Conservation (phyloP, 495 filamentous ascomycete genomes). For the Tetracladium setigerum region DNA sequence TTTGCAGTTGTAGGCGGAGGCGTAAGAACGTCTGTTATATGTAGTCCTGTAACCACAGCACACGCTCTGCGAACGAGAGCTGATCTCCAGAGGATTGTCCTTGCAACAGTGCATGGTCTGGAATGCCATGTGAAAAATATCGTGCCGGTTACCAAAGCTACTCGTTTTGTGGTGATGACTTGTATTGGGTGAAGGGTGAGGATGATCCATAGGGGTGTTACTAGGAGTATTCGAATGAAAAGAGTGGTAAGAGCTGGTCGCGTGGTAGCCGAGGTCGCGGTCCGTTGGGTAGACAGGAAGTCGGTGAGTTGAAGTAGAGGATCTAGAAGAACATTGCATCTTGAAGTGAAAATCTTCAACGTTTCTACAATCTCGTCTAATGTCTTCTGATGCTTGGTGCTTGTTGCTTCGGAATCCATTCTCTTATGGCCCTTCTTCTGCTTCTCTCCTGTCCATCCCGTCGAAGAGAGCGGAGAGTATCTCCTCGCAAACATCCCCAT, state of each 20-base stretch:
- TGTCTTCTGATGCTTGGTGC: slow-evolving; percentile 67
- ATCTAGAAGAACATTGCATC: slow-evolving; percentile 87
- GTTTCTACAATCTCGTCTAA: slow-evolving; percentile 96
- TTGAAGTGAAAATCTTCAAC: slow-evolving; percentile 74
- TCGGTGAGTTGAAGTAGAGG: slow-evolving; percentile 83
- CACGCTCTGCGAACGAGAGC: slow-evolving; percentile 57
- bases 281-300: slow-evolving; percentile 86
- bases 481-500: slow-evolving; percentile 87
- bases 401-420: slow-evolving; percentile 51
- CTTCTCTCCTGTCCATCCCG: slow-evolving; percentile 50
- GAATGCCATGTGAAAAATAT: slow-evolving; percentile 86
- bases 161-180: slow-evolving; percentile 80
- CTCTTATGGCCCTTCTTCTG: slow-evolving; percentile 41
- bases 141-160: slow-evolving; percentile 74
- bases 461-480: slow-evolving; percentile 84
- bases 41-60: slow-evolving; percentile 68
- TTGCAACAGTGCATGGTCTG: slow-evolving; percentile 72
- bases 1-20: slow-evolving; percentile 2
- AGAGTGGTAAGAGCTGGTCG: slow-evolving; percentile 83
- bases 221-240: slow-evolving; percentile 79
- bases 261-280: slow-evolving; percentile 86
- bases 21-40: slow-evolving; percentile 40
- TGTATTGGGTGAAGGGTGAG: slow-evolving; percentile 69
- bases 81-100: slow-evolving; percentile 89
- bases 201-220: slow-evolving; percentile 80